Evolutionary conservation across 257 asterid species (phyloP).

Genomic region (Verbena officinalis): DNA sequence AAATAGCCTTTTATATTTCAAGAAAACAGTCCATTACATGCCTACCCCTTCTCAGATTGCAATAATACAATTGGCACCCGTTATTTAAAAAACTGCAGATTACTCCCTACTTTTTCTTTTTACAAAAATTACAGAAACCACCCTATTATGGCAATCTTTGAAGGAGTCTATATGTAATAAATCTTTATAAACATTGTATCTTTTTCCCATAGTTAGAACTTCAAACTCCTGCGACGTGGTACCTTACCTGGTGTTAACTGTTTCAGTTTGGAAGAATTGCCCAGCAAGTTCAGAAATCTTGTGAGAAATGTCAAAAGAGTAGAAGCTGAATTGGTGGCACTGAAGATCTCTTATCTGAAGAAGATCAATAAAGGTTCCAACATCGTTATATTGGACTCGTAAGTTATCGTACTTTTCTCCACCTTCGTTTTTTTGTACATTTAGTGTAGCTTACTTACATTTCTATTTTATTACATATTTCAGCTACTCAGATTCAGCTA

Average conservation of each 20-base stretch:
- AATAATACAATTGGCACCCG: no score
- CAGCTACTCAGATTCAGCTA: slow-evolving; percentile 89
- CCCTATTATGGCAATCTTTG: no score
- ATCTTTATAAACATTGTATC: no score
- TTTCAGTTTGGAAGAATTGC: slow-evolving; percentile 89
- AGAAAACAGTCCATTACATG: no score
- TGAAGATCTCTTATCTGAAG: slow-evolving; percentile 90
- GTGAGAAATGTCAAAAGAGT: slow-evolving; percentile 78
- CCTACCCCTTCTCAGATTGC: no score
- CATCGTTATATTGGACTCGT: slow-evolving; percentile 90
- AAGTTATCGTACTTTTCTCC: slow-evolving; percentile 35
- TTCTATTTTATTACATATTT: slow-evolving; percentile 10
- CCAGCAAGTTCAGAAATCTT: slow-evolving; percentile 65
- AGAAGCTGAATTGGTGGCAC: slow-evolving; percentile 87
- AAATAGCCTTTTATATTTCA: no score
- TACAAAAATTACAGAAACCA: no score
- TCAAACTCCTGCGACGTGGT: no score
- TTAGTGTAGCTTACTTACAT: background rate
- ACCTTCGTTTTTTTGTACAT: background rate
- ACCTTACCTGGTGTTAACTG: slow-evolving; percentile 1
- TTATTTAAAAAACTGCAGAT: no score
- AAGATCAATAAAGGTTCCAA: slow-evolving; percentile 75
- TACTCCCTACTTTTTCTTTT: no score
- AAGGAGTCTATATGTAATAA: no score
- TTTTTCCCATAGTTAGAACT: no score